These are phyloP conservation scores for Metschnikowia reukaufii DNA, from an alignment of 805 yeast species.

Conservation along the genomic window DNA sequence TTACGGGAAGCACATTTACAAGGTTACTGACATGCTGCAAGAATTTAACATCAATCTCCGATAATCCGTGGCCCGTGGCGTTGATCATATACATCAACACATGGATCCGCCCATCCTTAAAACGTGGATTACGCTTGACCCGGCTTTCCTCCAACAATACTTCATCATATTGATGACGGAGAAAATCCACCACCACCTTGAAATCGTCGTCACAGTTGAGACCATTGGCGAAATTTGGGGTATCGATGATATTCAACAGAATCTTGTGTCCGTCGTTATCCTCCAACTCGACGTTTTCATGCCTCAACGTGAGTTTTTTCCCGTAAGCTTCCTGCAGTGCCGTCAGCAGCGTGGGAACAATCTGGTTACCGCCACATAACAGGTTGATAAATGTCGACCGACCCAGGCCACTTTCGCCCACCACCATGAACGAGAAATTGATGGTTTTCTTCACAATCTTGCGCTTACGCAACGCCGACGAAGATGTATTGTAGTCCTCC, in stretches of 20 bases:
- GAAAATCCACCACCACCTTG: conserved; percentile 69
- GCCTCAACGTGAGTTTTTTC: conserved; percentile 60
- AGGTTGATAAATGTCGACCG: conserved; percentile 92
- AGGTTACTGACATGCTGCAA: conserved; percentile 41
- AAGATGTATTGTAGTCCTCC: conserved; percentile 29
- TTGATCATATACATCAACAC: conserved; percentile 48
- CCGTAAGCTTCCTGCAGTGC: conserved; percentile 53
- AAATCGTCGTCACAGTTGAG: conserved; percentile 68
- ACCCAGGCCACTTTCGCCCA: conserved; percentile 86
- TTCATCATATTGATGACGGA: conserved; percentile 81
- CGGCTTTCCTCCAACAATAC: conserved; percentile 77
- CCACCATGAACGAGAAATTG: conserved; percentile 82
- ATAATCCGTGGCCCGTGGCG: conserved; percentile 47
- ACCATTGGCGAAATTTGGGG: conserved; percentile 81
- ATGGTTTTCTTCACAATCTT: conserved; percentile 80
- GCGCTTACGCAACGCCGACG: conserved; percentile 55
- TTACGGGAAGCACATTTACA: conserved; percentile 45
- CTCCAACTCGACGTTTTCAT: conserved; percentile 79
- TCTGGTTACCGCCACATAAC: conserved; percentile 77
- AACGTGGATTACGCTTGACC: conserved; percentile 81
- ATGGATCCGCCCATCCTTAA: conserved; percentile 81
- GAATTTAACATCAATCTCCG: conserved; percentile 43
- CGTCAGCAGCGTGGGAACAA: conserved; percentile 70
- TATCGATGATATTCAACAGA: conserved; percentile 71
- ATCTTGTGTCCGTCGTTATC: conserved; percentile 86